Percentiles rank a stretch among this genome's conserved stretches.
Evolutionary conservation across 2,329 filamentous ascomycete genomes (phyloP).

Genomic region (Calonectria henricotiae): DNA sequence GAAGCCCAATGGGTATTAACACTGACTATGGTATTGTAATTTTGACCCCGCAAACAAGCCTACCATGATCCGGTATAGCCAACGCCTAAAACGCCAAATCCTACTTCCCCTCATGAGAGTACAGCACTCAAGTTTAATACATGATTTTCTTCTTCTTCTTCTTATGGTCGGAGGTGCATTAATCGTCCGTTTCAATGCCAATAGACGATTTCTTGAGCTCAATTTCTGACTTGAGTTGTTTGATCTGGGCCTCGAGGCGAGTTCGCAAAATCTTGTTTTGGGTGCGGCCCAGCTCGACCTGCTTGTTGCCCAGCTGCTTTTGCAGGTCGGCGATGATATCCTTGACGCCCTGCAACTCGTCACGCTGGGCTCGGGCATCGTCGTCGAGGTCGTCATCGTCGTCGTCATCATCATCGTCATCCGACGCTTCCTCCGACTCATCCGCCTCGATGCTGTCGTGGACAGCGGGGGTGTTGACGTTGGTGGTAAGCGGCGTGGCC

Average conservation of each 20-base stretch:
- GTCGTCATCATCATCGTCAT: conserved; percentile 69
- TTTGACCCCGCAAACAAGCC: conserved; percentile 38
- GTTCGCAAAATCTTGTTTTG: conserved; percentile 67
- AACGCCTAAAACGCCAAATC: conserved; percentile 44
- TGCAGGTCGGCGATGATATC: conserved; percentile 71
- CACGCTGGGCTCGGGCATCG: conserved; percentile 66
- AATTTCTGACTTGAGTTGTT: conserved; percentile 64
- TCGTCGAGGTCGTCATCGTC: conserved; percentile 71
- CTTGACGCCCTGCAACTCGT: conserved; percentile 70
- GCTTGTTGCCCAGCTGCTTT: conserved; percentile 65
- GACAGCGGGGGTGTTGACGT: conserved; percentile 64
- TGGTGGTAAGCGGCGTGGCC: conserved; percentile 64
- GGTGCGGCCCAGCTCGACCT: conserved; percentile 63
- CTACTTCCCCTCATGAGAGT: conserved; percentile 17
- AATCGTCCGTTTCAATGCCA: conserved; percentile 60
- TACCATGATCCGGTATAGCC: conserved; percentile 31
- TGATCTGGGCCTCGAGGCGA: conserved; percentile 68
- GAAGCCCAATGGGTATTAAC: conserved; percentile 18
- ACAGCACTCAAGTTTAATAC: not conserved
- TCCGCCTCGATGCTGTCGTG: conserved; percentile 65
- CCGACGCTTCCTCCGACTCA: conserved; percentile 59
- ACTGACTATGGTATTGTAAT: conserved; percentile 44
- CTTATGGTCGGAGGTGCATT: conserved; percentile 9
- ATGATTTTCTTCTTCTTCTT: not conserved
- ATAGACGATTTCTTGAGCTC: conserved; percentile 65